Base-by-base conservation (phyloP, 768 basidiomycete genomes). In the Phylloporus sp. region DNA sequence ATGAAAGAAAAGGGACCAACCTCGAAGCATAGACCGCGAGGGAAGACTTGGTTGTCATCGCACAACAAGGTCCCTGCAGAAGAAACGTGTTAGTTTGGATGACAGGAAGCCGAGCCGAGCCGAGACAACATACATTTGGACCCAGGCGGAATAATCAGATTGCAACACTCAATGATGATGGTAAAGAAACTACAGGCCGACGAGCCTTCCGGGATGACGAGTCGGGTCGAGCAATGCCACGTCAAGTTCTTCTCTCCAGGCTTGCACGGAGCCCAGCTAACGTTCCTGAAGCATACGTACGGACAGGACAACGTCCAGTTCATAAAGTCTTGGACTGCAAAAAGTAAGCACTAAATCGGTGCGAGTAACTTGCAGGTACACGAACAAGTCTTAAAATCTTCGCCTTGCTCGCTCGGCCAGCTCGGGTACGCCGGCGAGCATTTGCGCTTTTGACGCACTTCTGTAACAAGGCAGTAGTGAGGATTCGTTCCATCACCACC, bases 391-490 rank as follows among this genome's bases (percentile, higher is more conserved):
- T 18, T 13, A 23, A 36, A 36, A 5, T 48, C 32, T 17, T 34
- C 28, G 15, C 11, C 11, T 14, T 49, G 36, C 1, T 52, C 38
- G 34, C 23, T 44, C 5, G 50, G 38, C 50, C 50, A 52, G 26
- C 6, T 34, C 0, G 46, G 50, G 22, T 4, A 52, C 8, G 33
- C 28, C 22, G 18, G 23, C 14, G 18, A 29, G 10, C 41, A 38
- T 15, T 48, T 39, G 37, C 42, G 46, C 33, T 52, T 52, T 47
- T 52, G 50, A n/a, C 46, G 46, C 14, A 35, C 37, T 35, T 52
- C 50, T 9, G 36, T 46, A 22, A 48, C 4, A 18, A 44, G 3
- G 14, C 50, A 52, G 28, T 44, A 52, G 33, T 52, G 21, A 4
- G 5, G 11, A 39, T 26, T 17, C 26, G 15, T 18, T 24, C 29